Conservation (phyloP, 345 rosid species). For the Euphorbia pulcherrima region DNA sequence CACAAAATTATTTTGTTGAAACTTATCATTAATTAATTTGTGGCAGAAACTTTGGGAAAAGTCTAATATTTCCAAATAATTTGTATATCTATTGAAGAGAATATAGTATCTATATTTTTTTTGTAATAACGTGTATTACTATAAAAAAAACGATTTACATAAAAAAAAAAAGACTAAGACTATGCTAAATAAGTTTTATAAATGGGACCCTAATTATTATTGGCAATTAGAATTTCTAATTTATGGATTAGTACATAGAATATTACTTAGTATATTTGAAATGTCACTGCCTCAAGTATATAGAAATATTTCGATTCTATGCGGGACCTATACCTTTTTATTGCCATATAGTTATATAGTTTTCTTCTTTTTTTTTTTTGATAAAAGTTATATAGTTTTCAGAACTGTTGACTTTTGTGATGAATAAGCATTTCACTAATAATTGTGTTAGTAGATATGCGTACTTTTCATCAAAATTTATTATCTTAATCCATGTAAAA, state of each 20-base stretch:
- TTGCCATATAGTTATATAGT: background rate
- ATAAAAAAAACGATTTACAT: background rate
- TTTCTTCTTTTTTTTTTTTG: background rate
- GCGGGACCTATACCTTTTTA: background rate
- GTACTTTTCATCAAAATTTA: background rate
- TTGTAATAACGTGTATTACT: background rate
- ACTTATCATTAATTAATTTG: constrained; percentile 8
- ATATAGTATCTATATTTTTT: background rate
- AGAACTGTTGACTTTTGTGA: background rate
- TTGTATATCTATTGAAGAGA: background rate
- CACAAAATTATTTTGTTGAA: constrained; percentile 12
- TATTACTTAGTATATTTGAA: background rate
- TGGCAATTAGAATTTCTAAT: background rate
- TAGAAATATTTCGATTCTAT: background rate
- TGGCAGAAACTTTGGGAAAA: constrained; percentile 1
- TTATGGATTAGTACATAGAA: background rate
- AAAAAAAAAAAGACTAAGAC: no score
- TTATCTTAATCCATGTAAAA: no score
- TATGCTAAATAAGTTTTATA: background rate
- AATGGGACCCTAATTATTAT: constrained; percentile 7
- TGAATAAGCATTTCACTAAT: background rate
- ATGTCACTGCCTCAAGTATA: constrained; percentile 3
- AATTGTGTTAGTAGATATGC: background rate
- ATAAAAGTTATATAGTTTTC: no score
- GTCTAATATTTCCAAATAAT: constrained; percentile 1